Percentiles rank a stretch among this genome's conserved stretches.
These are phyloP conservation scores for Strigomonas galati DNA, from an alignment of 208 protist genomes.

Conservation along the genomic window DNA sequence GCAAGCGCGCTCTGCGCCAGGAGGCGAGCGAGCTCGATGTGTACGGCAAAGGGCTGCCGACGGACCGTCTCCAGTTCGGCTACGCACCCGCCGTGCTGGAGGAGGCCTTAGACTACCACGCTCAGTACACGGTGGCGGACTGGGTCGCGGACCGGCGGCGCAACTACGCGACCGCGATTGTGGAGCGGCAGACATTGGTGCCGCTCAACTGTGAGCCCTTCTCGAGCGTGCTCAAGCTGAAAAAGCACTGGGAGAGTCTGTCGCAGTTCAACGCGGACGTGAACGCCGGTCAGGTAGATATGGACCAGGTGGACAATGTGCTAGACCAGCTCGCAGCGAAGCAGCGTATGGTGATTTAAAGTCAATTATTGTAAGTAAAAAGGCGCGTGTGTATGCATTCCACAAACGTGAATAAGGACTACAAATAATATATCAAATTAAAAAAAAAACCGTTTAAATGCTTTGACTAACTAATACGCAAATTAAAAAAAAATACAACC, in stretches of 20 bases:
- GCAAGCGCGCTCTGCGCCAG: background rate
- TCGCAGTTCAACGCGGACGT: constrained; percentile 52
- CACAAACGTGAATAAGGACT: too few species aligned
- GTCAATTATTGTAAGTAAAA: background rate
- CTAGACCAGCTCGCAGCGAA: constrained; percentile 70
- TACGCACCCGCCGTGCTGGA: constrained; percentile 65
- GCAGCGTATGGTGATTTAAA: constrained; percentile 35
- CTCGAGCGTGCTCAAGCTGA: constrained; percentile 71
- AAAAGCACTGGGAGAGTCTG: constrained; percentile 63
- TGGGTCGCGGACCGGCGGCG: constrained; percentile 48
- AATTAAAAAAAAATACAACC: background rate
- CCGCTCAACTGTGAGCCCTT: constrained; percentile 70
- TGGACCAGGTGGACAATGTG: constrained; percentile 48
- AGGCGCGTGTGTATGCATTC: background rate
- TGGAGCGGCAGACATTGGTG: constrained; percentile 48
- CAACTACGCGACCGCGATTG: constrained; percentile 27
- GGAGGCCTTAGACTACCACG: constrained; percentile 80
- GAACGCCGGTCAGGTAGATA: constrained; percentile 25
- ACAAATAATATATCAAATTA: background rate
- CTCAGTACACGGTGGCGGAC: constrained; percentile 25
- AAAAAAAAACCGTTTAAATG: background rate
- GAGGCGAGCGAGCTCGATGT: constrained; percentile 28
- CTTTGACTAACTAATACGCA: too few species aligned
- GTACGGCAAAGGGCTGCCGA: constrained; percentile 75
- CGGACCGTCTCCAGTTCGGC: constrained; percentile 85